Evolutionary conservation across 2,329 filamentous ascomycete species (phyloP).

Genomic region (Blastomyces silverae): DNA sequence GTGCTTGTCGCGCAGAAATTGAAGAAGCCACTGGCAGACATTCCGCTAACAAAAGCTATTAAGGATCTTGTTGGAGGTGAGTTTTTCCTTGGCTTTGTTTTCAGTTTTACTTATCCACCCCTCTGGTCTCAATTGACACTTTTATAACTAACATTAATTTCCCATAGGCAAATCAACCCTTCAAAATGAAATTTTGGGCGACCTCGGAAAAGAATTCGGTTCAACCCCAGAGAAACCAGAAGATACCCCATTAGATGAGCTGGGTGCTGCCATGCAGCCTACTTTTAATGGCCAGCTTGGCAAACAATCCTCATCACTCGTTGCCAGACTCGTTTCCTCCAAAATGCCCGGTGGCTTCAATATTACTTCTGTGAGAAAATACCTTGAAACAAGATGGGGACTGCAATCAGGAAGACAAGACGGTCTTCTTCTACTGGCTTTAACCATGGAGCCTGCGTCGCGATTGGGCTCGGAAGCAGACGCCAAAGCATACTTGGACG

Average conservation of each 20-base stretch:
- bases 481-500: constrained; percentile 86
- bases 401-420: constrained; percentile 81
- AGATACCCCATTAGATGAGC: constrained; percentile 91
- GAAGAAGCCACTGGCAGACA: constrained; percentile 84
- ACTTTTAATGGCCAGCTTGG: constrained; percentile 99
- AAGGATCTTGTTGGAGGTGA: constrained; percentile 95
- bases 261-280: constrained; percentile 89
- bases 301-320: constrained; percentile 88
- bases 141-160: not conserved
- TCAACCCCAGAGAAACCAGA: constrained; percentile 98
- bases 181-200: constrained; percentile 96
- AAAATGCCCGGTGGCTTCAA: constrained; percentile 99
- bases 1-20: constrained; percentile 92
- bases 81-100: constrained; percentile 28
- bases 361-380: constrained; percentile 91
- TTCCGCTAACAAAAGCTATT: constrained; percentile 92
- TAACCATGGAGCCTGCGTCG: constrained; percentile 86
- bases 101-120: not conserved
- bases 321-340: constrained; percentile 91
- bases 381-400: constrained; percentile 90
- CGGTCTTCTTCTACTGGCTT: constrained; percentile 74
- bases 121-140: not conserved
- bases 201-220: constrained; percentile 96
- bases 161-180: constrained; percentile 85
- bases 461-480: constrained; percentile 85